phyloP scores from a whole-genome alignment of 164 flowering plant genomes.

The Magnolia kwangsiensis region DNA sequence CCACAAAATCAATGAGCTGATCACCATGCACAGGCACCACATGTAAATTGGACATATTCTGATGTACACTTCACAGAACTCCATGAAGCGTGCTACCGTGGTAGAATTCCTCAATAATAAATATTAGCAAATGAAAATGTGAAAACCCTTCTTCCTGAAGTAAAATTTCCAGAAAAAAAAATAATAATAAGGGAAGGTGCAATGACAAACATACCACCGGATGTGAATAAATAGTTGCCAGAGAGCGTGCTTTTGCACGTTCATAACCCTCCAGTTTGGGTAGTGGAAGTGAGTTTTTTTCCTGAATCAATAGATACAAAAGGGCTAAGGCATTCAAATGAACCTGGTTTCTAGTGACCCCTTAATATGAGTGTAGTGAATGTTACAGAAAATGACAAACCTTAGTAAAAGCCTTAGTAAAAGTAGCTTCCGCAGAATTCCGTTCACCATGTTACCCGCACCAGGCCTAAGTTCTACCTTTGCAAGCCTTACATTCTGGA shows the following conservation, averaged over 20 bases:
- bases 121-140: too few species aligned
- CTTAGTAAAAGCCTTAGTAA: too few species aligned
- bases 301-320: conserved; percentile 32
- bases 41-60: too few species aligned
- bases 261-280: conserved; percentile 84
- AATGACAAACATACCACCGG: conserved; percentile 67
- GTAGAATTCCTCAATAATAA: too few species aligned
- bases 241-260: conserved; percentile 84
- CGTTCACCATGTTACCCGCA: conserved; percentile 95
- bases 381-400: conserved; percentile 27
- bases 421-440: conserved; percentile 71
- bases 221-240: conserved; percentile 86
- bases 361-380: background rate
- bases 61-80: too few species aligned
- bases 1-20: too few species aligned
- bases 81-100: too few species aligned
- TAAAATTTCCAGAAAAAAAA: background rate
- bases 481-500: conserved; percentile 89
- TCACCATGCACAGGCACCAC: too few species aligned
- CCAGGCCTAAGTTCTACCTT: conserved; percentile 85
- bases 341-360: background rate
- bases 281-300: conserved; percentile 63
- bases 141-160: background rate
- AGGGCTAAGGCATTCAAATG: background rate
- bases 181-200: background rate